Base-by-base conservation (phyloP, 768 basidiomycete genomes). In the Favolaschia claudopus region DNA sequence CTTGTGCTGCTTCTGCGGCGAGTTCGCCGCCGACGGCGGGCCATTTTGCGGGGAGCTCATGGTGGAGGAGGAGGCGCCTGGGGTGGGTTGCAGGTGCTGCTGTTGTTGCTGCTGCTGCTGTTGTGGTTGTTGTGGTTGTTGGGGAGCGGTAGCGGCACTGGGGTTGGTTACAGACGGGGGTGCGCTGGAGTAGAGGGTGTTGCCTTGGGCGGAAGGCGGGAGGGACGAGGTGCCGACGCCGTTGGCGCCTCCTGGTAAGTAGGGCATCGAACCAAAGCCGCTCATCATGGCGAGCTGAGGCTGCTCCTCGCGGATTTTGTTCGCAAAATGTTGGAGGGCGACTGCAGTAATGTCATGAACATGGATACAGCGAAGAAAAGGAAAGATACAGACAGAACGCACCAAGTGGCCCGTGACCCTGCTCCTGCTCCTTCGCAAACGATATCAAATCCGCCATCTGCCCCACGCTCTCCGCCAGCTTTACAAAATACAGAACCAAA, bases 381-480 rank as follows among this genome's bases (percentile, higher is more conserved):
- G 20, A 37, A 36, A 22, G 65, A 51, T 64, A 65, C 64, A 56
- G 54, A 62, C 59, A 66, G 54, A 58, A 64, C 85, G 68, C 74
- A 93, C 92, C 88, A 67, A 84, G 70, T 24, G 91, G 89, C 34
- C 91, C 91, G 17, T 87, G 69, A n/a, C n/a, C n/a, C n/a, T n/a
- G n/a, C 0, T 74, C 48, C 7, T 75, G 72, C 32, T 87, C 82
- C 24, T 65, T 82, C 24, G 89, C 85, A 66, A 83, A 92, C 5
- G 80, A 67, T 52, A 94, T 92, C 50, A 94, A 77, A 63, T 93
- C 91, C 31, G 84, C 78, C 92, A 93, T 92, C 60, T 89, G 85
- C 39, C 82, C 84, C 7, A 93, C 91, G 66, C 89, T 92, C 71
- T 94, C 92, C 25, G 92, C 92, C 48, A 94, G 79, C 87, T 90